Evolutionary conservation across 2,329 filamentous ascomycete genomes (phyloP).

Genomic region (Trichoderma simmonsii): DNA sequence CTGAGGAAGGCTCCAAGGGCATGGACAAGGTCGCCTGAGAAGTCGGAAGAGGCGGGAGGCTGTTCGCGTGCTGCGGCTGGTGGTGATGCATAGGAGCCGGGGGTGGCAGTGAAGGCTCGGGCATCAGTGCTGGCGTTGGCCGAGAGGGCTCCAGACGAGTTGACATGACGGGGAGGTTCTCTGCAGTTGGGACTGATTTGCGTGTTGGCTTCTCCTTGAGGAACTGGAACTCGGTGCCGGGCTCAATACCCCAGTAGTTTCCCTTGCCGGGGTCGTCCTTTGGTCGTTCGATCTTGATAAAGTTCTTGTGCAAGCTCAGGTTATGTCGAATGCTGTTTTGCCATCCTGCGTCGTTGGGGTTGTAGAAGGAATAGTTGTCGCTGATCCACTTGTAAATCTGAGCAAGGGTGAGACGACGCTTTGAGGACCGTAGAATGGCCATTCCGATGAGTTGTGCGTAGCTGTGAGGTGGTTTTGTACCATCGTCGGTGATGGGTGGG

Average conservation of each 20-base stretch:
- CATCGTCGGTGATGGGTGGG: slow-evolving; percentile 78
- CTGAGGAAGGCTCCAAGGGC: slow-evolving; percentile 66
- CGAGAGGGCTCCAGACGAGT: slow-evolving; percentile 52
- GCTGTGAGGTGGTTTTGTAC: slow-evolving; percentile 83
- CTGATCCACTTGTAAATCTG: slow-evolving; percentile 99
- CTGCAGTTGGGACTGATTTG: slow-evolving; percentile 54
- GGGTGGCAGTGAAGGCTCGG: slow-evolving; percentile 49
- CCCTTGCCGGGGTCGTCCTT: slow-evolving; percentile 98
- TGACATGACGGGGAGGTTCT: slow-evolving; percentile 58
- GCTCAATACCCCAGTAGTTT: slow-evolving; percentile 92
- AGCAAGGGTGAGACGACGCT: slow-evolving; percentile 79
- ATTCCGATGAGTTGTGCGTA: slow-evolving; percentile 95
- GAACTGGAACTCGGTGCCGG: slow-evolving; percentile 86
- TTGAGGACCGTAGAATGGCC: slow-evolving; percentile 86
- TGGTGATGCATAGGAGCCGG: slow-evolving; percentile 37
- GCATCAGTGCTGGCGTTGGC: slow-evolving; percentile 38
- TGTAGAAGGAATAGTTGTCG: slow-evolving; percentile 89
- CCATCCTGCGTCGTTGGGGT: slow-evolving; percentile 82
- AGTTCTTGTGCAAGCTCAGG: slow-evolving; percentile 92
- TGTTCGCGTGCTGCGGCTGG: slow-evolving; percentile 15
- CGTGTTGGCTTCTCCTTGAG: slow-evolving; percentile 78
- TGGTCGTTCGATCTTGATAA: slow-evolving; percentile 90
- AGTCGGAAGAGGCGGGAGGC: slow-evolving; percentile 41
- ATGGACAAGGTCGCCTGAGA: slow-evolving; percentile 37
- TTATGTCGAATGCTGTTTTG: slow-evolving; percentile 99